Conservation (phyloP, 129 eudicot genomes). For the Chrysanthemum lavandulifolium region DNA sequence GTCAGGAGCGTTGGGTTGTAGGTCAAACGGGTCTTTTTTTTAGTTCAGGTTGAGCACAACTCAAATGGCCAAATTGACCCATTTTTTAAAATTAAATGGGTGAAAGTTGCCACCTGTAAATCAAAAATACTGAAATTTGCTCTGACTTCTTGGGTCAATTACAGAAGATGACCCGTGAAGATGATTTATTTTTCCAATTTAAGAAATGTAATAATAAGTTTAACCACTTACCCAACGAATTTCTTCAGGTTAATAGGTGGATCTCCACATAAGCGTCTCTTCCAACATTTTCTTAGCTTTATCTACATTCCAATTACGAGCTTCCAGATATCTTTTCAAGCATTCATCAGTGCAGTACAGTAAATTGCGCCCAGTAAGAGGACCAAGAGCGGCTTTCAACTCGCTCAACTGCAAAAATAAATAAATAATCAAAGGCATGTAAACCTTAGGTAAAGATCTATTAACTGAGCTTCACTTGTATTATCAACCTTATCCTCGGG, state of each 20-base stretch:
- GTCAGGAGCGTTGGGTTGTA: no score
- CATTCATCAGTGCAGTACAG: constrained; percentile 56
- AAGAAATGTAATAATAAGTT: no score
- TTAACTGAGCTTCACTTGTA: background rate
- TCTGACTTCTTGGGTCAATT: no score
- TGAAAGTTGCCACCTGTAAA: no score
- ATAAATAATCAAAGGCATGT: background rate
- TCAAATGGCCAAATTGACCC: no score
- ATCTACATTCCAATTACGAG: constrained; percentile 74
- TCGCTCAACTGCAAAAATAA: constrained; percentile 40
- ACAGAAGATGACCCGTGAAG: no score
- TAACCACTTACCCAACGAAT: constrained; percentile 62
- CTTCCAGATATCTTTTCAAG: constrained; percentile 63
- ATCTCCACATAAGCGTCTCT: constrained; percentile 64
- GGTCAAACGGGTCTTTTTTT: background rate
- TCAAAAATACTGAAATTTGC: no score
- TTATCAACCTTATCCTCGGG: constrained; percentile 44
- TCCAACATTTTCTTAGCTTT: constrained; percentile 74
- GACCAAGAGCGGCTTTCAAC: constrained; percentile 48
- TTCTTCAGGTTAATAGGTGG: constrained; percentile 66
- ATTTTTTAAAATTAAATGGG: no score
- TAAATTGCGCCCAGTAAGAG: constrained; percentile 44
- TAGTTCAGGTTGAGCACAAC: background rate
- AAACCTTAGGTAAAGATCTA: background rate
- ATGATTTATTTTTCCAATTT: no score